These are phyloP conservation scores for Gossypium schwendimanii DNA, from an alignment of 441 rosid genomes.

Conservation along the genomic window DNA sequence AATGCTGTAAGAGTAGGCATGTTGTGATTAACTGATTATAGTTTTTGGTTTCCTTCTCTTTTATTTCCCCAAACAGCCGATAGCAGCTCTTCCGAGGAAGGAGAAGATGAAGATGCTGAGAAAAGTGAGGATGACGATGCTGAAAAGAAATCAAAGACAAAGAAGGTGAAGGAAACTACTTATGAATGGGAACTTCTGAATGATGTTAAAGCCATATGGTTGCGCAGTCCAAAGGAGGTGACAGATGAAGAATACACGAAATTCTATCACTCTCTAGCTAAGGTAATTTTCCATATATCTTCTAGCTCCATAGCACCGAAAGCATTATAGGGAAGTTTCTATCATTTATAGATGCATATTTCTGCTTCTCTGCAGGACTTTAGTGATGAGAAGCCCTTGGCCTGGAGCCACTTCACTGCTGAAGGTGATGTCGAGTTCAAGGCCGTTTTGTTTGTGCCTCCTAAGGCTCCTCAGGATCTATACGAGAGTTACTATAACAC, in stretches of 20 bases:
- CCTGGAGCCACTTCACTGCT: conserved; percentile 87
- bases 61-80: conserved; percentile 34
- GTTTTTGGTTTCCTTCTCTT: neutral
- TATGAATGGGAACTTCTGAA: conserved; percentile 37
- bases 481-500: conserved; percentile 83
- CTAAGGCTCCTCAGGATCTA: conserved; percentile 83
- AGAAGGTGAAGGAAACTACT: neutral
- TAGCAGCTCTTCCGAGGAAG: conserved; percentile 26
- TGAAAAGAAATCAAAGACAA: neutral
- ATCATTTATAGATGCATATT: conserved; percentile 6
- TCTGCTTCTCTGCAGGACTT: conserved; percentile 54
- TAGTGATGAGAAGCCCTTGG: conserved; percentile 69
- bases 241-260: conserved; percentile 83
- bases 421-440: conserved; percentile 98
- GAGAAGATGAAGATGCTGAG: neutral
- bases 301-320: neutral
- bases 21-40: neutral
- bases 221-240: conserved; percentile 86
- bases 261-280: conserved; percentile 72
- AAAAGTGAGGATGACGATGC: neutral
- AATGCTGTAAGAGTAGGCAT: neutral
- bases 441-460: conserved; percentile 86
- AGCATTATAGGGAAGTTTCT: neutral
- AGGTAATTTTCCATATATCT: conserved; percentile 38
- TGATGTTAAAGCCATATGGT: conserved; percentile 94